Evolutionary conservation across 2,329 filamentous ascomycete genomes (phyloP), one percentile per base, ranked within the genome.

Genomic region (Talaromyces sp.): DNA sequence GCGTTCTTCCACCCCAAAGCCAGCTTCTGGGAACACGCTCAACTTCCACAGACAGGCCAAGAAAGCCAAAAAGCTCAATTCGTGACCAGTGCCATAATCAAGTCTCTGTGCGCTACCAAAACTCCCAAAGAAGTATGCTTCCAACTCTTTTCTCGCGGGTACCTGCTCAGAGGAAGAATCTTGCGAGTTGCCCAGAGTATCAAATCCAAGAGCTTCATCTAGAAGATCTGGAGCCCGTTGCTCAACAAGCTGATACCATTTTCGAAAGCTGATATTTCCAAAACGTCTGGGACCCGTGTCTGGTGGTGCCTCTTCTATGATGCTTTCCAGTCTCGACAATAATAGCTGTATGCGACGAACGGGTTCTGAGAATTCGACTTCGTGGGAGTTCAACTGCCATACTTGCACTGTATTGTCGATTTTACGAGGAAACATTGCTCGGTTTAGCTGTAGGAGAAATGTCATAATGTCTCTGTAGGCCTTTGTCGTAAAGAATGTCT

Each of bases 61-160:
- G 68, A 99, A 99, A 1, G 95, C 94, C 8, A 98, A 77, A 72
- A 99, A 99, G 78, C 91, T 97, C 61, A 99, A 81, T 74, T 99
- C 95, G 76, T 99, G 95, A 0, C 95, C 95, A 0, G 95, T 98
- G 1, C 95, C 95, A 74, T 97, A 99, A 78, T 99, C 95, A 31
- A 99, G 82, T 62, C 95, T 84, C 72, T 97, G 92, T 0, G 91
- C 78, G 73, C 93, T 98, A 3, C 95, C 95, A 78, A 97, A 97
- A 4, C 86, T 87, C 15, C 93, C 93, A 3, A 96, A 77, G 1
- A 99, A 85, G 75, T 99, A 99, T 49, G 86, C 84, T 65, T 82
- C 84, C 9, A 97, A 80, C 78, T 98, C 94, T 57, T 85, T 84
- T 69, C 83, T 82, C 5, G 87, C 85, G 1, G 83, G 80, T 19